A percentile compares a stretch with the other conserved stretches of the same genome.
phyloP scores from a whole-genome alignment of 306 rosid species.

The Ochetophila trinervis region DNA sequence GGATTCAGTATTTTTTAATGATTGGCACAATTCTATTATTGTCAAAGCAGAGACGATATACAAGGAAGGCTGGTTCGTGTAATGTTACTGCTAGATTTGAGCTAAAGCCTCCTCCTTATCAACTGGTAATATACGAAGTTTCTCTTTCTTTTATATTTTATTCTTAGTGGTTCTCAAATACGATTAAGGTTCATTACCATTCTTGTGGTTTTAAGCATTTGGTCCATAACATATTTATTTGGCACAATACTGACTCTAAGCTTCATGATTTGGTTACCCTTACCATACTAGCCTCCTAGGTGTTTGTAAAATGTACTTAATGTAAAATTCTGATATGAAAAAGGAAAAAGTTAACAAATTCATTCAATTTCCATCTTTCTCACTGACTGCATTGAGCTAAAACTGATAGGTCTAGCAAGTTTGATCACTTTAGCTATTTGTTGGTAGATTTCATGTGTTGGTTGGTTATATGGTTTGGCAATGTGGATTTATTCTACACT shows the following conservation, averaged over 20 bases:
- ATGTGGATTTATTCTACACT: conserved; percentile 11
- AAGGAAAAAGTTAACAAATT: neutral
- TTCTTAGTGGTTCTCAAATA: no score
- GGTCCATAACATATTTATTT: neutral
- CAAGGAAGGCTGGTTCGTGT: conserved; percentile 28
- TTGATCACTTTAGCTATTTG: neutral
- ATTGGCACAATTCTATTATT: neutral
- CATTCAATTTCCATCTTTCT: conserved; percentile 5
- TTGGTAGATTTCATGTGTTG: neutral
- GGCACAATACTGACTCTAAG: neutral
- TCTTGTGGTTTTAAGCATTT: neutral
- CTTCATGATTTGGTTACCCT: neutral
- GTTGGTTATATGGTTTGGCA: neutral
- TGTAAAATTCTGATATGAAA: neutral
- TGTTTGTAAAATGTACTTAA: conserved; percentile 9
- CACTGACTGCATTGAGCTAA: neutral
- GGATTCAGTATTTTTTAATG: neutral
- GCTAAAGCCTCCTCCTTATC: conserved; percentile 84
- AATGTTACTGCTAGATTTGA: conserved; percentile 57
- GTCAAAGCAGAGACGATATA: conserved; percentile 43
- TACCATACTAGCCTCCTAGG: neutral
- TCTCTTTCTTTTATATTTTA: conserved; percentile 2
- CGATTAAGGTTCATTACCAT: neutral
- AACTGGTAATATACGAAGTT: conserved; percentile 49
- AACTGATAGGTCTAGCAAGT: neutral